Conservation (phyloP, 1,284 basidiomycete species). For the Sparassis latifolia region DNA sequence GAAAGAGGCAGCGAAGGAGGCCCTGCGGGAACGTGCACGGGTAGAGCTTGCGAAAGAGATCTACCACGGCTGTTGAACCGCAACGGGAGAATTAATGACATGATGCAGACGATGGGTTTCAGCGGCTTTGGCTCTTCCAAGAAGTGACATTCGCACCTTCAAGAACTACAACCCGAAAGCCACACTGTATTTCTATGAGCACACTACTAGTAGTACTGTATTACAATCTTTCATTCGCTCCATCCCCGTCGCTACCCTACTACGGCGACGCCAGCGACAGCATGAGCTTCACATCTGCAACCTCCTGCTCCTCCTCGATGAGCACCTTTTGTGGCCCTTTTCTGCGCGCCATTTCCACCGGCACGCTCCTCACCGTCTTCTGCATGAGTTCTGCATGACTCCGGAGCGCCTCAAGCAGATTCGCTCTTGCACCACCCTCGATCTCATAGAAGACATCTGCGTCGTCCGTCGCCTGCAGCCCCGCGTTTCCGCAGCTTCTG, state of each 20-base stretch:
- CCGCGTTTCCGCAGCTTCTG: constrained; percentile 96
- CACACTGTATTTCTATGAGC: constrained; percentile 22
- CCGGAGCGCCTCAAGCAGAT: constrained; percentile 65
- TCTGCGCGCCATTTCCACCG: constrained; percentile 52
- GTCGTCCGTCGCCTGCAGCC: constrained; percentile 92
- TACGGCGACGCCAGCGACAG: constrained; percentile 53
- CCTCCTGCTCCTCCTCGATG: constrained; percentile 84
- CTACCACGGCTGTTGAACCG: constrained; percentile 26
- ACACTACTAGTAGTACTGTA: constrained; percentile 20
- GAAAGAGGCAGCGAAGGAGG: constrained; percentile 69
- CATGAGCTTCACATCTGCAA: constrained; percentile 76
- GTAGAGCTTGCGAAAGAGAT: constrained; percentile 51
- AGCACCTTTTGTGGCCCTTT: constrained; percentile 45
- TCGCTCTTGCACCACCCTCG: constrained; percentile 60
- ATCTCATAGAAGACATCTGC: constrained; percentile 87
- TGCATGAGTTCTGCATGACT: constrained; percentile 69
- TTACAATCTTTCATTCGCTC: constrained; percentile 23
- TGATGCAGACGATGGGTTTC: constrained; percentile 90
- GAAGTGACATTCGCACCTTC: constrained; percentile 38
- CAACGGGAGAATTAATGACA: constrained; percentile 48
- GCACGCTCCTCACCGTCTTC: constrained; percentile 73
- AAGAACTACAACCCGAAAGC: constrained; percentile 15
- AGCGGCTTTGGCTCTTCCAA: constrained; percentile 83
- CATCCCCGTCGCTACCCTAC: constrained; percentile 3
- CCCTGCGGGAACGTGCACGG: constrained; percentile 64